Percentiles rank a stretch among this genome's conserved stretches.
These are phyloP conservation scores for Thymus mandschuricus DNA, from an alignment of 257 asterid species.

Conservation along the genomic window DNA sequence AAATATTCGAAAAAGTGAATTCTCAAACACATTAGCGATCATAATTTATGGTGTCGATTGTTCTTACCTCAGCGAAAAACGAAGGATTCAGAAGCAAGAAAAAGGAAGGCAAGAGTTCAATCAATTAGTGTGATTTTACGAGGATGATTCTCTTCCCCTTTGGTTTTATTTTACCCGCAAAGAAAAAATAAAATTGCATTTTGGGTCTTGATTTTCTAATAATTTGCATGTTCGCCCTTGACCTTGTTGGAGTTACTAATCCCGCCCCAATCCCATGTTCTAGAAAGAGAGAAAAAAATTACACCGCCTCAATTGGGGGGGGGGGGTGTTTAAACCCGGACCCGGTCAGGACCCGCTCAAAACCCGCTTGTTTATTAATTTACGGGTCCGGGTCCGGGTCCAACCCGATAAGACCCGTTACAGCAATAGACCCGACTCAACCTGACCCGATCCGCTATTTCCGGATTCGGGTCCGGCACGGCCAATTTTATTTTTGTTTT, in stretches of 20 bases:
- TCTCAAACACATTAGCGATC: neutral
- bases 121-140: constrained; percentile 1
- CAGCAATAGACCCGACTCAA: too few species aligned
- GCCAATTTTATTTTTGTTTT: too few species aligned
- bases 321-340: too few species aligned
- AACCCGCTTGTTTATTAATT: too few species aligned
- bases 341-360: too few species aligned
- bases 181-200: constrained; percentile 1
- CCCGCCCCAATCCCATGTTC: neutral
- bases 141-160: neutral
- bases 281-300: neutral
- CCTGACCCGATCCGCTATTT: too few species aligned
- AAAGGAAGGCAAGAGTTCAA: constrained; percentile 19
- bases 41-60: neutral
- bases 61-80: constrained; percentile 28
- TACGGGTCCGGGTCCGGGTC: too few species aligned
- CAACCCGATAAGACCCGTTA: too few species aligned
- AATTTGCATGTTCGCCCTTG: neutral
- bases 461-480: too few species aligned
- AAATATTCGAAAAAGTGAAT: neutral
- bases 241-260: constrained; percentile 3
- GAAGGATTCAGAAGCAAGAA: constrained; percentile 28
- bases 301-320: too few species aligned
- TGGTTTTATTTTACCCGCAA: neutral
- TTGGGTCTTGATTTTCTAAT: constrained; percentile 1